Evolutionary conservation across 2,329 filamentous ascomycete species (phyloP).

Genomic region (Lizonia empirigonia): DNA sequence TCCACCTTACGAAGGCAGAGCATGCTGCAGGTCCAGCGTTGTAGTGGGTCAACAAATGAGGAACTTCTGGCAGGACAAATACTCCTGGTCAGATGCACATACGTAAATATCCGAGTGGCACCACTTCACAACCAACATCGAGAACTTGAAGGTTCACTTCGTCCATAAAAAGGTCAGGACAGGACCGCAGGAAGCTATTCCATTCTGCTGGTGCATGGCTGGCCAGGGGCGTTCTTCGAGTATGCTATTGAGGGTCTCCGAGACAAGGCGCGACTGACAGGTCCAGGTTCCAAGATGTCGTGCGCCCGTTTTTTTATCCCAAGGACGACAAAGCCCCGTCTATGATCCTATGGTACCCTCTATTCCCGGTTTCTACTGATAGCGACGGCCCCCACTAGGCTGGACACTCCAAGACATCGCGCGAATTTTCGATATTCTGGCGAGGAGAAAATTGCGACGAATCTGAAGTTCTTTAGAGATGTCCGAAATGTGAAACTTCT

Average conservation of each 20-base stretch:
- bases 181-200: slow-evolving; percentile 47
- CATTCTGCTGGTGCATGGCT: slow-evolving; percentile 54
- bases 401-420: slow-evolving; percentile 55
- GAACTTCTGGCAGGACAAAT: slow-evolving; percentile 43
- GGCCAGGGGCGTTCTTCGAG: slow-evolving; percentile 55
- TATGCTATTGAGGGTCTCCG: slow-evolving; percentile 11
- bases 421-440: slow-evolving; percentile 34
- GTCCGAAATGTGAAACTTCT: slow-evolving; percentile 31
- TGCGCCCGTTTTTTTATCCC: slow-evolving; percentile 45
- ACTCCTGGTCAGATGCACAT: slow-evolving; percentile 43
- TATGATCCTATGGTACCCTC: slow-evolving; percentile 66
- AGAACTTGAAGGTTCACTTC: slow-evolving; percentile 48
- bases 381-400: slow-evolving; percentile 22
- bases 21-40: slow-evolving; percentile 23
- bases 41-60: slow-evolving; percentile 46
- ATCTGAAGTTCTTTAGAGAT: slow-evolving; percentile 46
- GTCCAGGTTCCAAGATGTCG: slow-evolving; percentile 41
- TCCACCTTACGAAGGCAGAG: background rate
- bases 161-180: slow-evolving; percentile 42
- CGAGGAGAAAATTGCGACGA: slow-evolving; percentile 47
- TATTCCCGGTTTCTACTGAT: slow-evolving; percentile 51
- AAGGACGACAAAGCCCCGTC: slow-evolving; percentile 32
- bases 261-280: background rate
- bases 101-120: slow-evolving; percentile 40
- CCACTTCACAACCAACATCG: slow-evolving; percentile 46